Conservation (phyloP, 352 stramenopile genomes). For the Albugo laibachii region DNA sequence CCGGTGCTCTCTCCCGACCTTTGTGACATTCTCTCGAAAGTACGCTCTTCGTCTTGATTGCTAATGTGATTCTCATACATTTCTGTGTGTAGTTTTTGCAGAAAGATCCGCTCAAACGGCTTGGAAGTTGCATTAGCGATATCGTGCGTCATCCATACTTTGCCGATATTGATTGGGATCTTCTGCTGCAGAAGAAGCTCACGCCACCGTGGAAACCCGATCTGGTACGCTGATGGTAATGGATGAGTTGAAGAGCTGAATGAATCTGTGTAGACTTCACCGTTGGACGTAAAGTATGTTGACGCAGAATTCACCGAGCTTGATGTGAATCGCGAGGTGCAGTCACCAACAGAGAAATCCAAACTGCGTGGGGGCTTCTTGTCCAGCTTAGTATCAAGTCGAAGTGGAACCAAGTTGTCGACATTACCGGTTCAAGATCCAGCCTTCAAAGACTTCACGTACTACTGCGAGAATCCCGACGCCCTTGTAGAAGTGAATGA, state of each 20-base stretch:
- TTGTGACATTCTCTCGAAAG: conserved; percentile 54
- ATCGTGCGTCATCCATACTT: conserved; percentile 74
- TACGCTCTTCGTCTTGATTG: conserved; percentile 7
- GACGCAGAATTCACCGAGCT: conserved; percentile 74
- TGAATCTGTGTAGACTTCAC: conserved; percentile 22
- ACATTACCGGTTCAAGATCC: conserved; percentile 65
- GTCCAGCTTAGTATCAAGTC: conserved; percentile 44
- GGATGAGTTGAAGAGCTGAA: no score
- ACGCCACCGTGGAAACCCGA: conserved; percentile 74
- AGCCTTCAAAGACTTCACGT: conserved; percentile 81
- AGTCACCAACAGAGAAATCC: conserved; percentile 70
- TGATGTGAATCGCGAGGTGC: conserved; percentile 59
- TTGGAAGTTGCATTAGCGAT: conserved; percentile 76
- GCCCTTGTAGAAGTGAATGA: conserved; percentile 64
- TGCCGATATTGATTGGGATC: conserved; percentile 60
- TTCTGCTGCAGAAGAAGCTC: conserved; percentile 67
- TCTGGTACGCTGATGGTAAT: conserved; percentile 13
- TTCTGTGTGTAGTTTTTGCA: conserved; percentile 35
- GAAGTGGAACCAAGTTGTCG: conserved; percentile 29
- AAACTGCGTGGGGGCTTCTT: conserved; percentile 64
- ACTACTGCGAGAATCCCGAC: conserved; percentile 77
- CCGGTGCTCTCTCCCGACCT: conserved; percentile 42
- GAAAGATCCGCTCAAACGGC: conserved; percentile 70
- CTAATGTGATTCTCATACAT: conserved; percentile 1
- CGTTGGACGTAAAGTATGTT: conserved; percentile 73